Base-by-base conservation (phyloP, 352 stramenopile genomes). In the Elongisporangium prolatum region DNA sequence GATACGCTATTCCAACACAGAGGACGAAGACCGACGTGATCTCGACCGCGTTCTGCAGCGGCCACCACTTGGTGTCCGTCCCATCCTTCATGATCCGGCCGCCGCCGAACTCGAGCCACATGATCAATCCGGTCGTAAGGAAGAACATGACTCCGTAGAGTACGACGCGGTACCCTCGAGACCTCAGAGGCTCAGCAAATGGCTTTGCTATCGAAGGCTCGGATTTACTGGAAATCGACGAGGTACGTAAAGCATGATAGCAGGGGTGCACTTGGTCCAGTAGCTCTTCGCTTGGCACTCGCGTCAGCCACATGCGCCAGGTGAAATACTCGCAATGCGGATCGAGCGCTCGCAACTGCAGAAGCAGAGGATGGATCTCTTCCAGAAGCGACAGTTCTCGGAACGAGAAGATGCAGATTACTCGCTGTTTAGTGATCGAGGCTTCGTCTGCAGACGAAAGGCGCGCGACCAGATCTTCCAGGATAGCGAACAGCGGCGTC, bases 401-500 rank as follows among this genome's bases (percentile, higher is more conserved):
- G 56, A 80, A 72, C 10, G 69, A 59, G 51, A 84, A 67, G 3
- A 84, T 44, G 34, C 81, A 72, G 51, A 69, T 65, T 13, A 84
- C 61, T 16, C 58, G 55, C n/a, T 79, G 69, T 6, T 18, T 68
- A 11, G 58, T 50, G 21, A 18, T 17, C 57, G 51, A 34, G 40
- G 50, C 34, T 40, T 9, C 28, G 28, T 13, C 28, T 40, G 28
- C 5, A 40, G 28, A 40, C 4, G 28, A 40, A 11, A 69, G 58
- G 20, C 66, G 50, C 47, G 63, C 60, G 7, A 64, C 64, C 34
- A 85, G 76, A 57, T 85, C 77, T 38, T 87, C 72, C 20, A 87
- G 58, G 25, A 85, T 80, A 3, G 70, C 71, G 25, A 88, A 75
- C 37, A 86, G 34, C 7, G 78, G 75, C 2, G 78, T 83, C n/a